Evolutionary conservation across 2,329 filamentous ascomycete genomes (phyloP).

Genomic region (Penicillium polonicum): DNA sequence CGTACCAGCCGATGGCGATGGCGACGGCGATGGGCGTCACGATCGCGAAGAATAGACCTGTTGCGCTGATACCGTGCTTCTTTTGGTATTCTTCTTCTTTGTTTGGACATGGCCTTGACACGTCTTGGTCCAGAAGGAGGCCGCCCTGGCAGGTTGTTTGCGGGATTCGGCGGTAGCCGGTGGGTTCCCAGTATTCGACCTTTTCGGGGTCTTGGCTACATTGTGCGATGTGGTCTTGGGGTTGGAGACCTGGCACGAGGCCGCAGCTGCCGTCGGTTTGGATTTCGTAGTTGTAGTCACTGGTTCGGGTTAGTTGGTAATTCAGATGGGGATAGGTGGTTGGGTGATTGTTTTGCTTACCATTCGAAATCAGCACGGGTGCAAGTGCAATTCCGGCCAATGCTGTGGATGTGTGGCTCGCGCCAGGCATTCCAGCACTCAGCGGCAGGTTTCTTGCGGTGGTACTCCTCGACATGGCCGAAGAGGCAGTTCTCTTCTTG

Average conservation of each 20-base stretch:
- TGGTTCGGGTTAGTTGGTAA: slow-evolving; percentile 36
- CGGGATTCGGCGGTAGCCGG: slow-evolving; percentile 85
- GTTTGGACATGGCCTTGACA: slow-evolving; percentile 66
- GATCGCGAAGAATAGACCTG: slow-evolving; percentile 82
- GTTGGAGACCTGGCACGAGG: slow-evolving; percentile 70
- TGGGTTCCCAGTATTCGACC: slow-evolving; percentile 78
- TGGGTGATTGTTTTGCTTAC: slow-evolving; percentile 50
- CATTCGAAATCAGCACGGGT: slow-evolving; percentile 88
- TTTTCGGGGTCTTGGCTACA: slow-evolving; percentile 65
- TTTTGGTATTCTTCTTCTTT: slow-evolving; percentile 80
- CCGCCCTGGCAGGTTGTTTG: slow-evolving; percentile 84
- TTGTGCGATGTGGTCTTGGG: slow-evolving; percentile 58
- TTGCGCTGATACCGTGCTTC: slow-evolving; percentile 67
- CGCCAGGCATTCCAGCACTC: slow-evolving; percentile 79
- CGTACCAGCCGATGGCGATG: slow-evolving; percentile 73
- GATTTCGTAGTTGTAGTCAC: slow-evolving; percentile 90
- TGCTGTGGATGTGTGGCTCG: slow-evolving; percentile 68
- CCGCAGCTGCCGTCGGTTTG: slow-evolving; percentile 72
- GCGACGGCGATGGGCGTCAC: slow-evolving; percentile 72
- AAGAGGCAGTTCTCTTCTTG: slow-evolving; percentile 82
- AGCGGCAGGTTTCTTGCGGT: slow-evolving; percentile 78
- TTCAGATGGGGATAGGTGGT: neutral
- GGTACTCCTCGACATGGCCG: slow-evolving; percentile 83
- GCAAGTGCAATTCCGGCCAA: slow-evolving; percentile 75
- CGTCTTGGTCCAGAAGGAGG: slow-evolving; percentile 67